Conservation (phyloP, 2,329 filamentous ascomycete species). For the Trichophyton equinum region DNA sequence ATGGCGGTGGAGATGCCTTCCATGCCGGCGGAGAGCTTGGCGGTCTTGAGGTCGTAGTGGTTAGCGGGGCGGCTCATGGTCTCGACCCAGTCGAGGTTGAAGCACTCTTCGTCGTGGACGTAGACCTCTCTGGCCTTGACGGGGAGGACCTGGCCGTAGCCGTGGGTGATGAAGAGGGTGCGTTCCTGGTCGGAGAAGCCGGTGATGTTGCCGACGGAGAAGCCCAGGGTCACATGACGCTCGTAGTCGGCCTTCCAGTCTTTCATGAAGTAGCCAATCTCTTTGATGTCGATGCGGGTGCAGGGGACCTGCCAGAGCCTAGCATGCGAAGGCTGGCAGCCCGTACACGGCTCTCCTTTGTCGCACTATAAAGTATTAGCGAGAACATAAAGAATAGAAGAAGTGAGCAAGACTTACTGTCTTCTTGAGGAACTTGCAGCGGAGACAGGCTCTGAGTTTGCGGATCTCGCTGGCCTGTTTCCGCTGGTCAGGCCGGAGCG, state of each 20-base stretch:
- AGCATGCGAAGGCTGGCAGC: conserved; percentile 90
- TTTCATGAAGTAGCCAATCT: conserved; percentile 97
- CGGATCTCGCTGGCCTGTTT: conserved; percentile 95
- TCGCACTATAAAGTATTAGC: conserved; percentile 47
- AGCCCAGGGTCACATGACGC: conserved; percentile 71
- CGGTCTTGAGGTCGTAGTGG: conserved; percentile 75
- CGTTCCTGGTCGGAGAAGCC: conserved; percentile 54
- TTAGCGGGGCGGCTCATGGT: conserved; percentile 60
- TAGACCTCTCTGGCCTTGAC: conserved; percentile 90
- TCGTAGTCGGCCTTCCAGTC: conserved; percentile 98
- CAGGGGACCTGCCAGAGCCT: conserved; percentile 95
- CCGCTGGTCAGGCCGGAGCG: conserved; percentile 80
- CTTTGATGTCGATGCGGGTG: conserved; percentile 96
- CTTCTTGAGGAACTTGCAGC: conserved; percentile 98
- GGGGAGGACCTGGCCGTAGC: conserved; percentile 84
- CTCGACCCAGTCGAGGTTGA: conserved; percentile 90
- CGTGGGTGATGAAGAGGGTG: conserved; percentile 85
- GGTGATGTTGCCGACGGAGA: conserved; percentile 92
- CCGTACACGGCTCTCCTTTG: conserved; percentile 89
- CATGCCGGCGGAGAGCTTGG: conserved; percentile 76
- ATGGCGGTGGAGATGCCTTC: conserved; percentile 72
- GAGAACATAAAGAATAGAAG: not conserved
- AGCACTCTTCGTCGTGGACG: conserved; percentile 82
- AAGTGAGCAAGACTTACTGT: conserved; percentile 39
- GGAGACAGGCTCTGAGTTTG: conserved; percentile 82